Evolutionary conservation across 371 early-diverging fungal genomes (phyloP).

Genomic region (Mucor lusitanicus): DNA sequence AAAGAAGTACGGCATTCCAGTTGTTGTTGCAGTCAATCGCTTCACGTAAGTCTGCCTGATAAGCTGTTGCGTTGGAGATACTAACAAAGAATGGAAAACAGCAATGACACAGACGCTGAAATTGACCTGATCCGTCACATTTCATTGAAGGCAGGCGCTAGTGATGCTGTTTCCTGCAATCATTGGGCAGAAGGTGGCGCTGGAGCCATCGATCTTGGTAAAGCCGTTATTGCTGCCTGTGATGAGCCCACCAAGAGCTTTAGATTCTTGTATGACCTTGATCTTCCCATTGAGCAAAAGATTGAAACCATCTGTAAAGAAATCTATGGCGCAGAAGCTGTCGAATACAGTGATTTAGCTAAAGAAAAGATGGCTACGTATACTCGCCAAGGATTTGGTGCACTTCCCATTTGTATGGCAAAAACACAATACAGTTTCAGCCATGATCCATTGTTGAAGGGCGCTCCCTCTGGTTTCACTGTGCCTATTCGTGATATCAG

Average conservation of each 20-base stretch:
- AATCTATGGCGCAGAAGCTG: constrained; percentile 92
- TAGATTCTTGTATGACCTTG: constrained; percentile 83
- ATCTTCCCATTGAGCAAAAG: constrained; percentile 80
- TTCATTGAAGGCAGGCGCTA: constrained; percentile 85
- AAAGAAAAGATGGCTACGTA: constrained; percentile 79
- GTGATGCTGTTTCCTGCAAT: constrained; percentile 81
- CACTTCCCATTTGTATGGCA: constrained; percentile 96
- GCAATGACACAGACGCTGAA: constrained; percentile 86
- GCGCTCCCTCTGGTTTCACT: constrained; percentile 89
- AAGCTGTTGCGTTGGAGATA: neutral
- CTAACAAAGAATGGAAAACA: constrained; percentile 2
- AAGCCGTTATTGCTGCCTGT: constrained; percentile 82
- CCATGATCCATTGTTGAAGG: constrained; percentile 88
- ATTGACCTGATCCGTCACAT: constrained; percentile 71
- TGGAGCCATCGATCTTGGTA: constrained; percentile 86
- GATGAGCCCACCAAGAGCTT: constrained; percentile 54
- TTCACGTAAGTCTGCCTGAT: constrained; percentile 56
- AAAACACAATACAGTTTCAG: constrained; percentile 94
- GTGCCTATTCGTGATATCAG: constrained; percentile 93
- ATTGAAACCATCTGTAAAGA: constrained; percentile 88
- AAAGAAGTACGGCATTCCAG: constrained; percentile 84
- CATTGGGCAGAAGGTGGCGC: constrained; percentile 94
- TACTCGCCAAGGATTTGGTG: constrained; percentile 79
- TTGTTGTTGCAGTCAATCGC: constrained; percentile 91
- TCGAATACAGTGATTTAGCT: constrained; percentile 80